Percentiles rank a stretch among this genome's conserved stretches.
Conservation (phyloP, 2,329 filamentous ascomycete species). For the Diaporthe helianthi region DNA sequence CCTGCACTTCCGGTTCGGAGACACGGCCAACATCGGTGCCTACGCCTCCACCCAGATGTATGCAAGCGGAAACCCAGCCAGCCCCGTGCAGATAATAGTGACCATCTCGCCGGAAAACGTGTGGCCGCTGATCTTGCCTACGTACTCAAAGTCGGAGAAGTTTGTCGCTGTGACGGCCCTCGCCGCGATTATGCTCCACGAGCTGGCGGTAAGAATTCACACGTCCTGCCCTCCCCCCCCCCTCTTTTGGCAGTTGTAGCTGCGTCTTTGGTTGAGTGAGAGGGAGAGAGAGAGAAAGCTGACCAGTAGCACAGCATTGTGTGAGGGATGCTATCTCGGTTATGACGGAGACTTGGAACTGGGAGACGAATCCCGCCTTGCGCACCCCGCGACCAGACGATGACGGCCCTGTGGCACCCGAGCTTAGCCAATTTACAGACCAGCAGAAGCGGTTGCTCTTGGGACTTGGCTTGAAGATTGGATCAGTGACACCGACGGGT, state of each 20-base stretch:
- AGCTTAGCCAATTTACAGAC: not conserved
- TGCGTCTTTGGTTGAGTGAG: no score
- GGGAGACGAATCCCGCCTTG: not conserved
- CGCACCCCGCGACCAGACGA: not conserved
- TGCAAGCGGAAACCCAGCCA: not conserved
- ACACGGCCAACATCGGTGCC: not conserved
- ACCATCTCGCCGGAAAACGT: not conserved
- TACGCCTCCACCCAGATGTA: not conserved
- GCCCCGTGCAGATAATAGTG: not conserved
- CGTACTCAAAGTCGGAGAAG: not conserved
- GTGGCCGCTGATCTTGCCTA: not conserved
- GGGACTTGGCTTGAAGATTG: not conserved
- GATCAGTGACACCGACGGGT: not conserved
- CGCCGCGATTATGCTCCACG: not conserved
- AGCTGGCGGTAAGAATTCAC: constrained; percentile 15
- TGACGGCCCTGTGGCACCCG: not conserved
- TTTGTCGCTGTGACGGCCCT: not conserved
- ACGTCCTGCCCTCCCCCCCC: no score
- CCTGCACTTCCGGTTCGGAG: not conserved
- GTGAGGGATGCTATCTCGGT: not conserved
- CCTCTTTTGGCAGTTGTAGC: no score
- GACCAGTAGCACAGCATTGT: not conserved
- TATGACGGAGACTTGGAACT: not conserved
- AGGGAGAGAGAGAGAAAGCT: no score
- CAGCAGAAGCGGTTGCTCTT: not conserved